Evolutionary conservation across 176 grass and related monocot species (phyloP).

Genomic region (Aegilops umbellulata): DNA sequence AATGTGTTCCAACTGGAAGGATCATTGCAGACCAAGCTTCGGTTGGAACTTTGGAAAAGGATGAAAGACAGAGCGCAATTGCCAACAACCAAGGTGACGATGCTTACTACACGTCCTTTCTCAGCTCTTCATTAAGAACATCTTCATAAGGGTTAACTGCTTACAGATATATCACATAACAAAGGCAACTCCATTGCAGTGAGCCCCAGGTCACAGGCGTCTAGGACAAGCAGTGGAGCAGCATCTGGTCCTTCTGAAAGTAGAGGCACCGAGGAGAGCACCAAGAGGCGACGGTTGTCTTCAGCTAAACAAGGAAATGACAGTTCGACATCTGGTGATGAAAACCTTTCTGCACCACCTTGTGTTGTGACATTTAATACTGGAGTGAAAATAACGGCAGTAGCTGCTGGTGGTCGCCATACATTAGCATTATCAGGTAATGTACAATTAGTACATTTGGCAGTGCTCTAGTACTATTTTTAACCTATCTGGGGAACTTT

Average conservation of each 20-base stretch:
- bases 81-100: slow-evolving; percentile 69
- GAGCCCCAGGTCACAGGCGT: slow-evolving; percentile 82
- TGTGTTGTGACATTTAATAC: slow-evolving; percentile 86
- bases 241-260: slow-evolving; percentile 66
- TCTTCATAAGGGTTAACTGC: slow-evolving; percentile 17
- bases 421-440: slow-evolving; percentile 97
- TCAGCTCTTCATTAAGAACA: background rate
- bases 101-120: slow-evolving; percentile 11
- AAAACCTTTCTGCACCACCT: slow-evolving; percentile 84
- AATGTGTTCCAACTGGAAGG: slow-evolving; percentile 91
- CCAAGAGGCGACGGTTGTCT: slow-evolving; percentile 79
- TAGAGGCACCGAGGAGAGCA: slow-evolving; percentile 72
- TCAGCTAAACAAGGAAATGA: slow-evolving; percentile 78
- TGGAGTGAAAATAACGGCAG: slow-evolving; percentile 66
- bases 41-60: slow-evolving; percentile 69
- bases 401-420: slow-evolving; percentile 97
- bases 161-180: slow-evolving; percentile 56
- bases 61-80: slow-evolving; percentile 50
- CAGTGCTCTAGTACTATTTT: background rate
- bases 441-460: slow-evolving; percentile 28
- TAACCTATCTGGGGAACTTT: slow-evolving; percentile 18
- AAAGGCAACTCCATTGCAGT: slow-evolving; percentile 66
- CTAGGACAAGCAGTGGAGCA: slow-evolving; percentile 59
- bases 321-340: slow-evolving; percentile 83
- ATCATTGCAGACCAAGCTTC: slow-evolving; percentile 53